Percentiles rank a stretch among this genome's conserved stretches.
phyloP scores from a whole-genome alignment of 176 grass and related monocot genomes.

The Paspalum vaginatum region DNA sequence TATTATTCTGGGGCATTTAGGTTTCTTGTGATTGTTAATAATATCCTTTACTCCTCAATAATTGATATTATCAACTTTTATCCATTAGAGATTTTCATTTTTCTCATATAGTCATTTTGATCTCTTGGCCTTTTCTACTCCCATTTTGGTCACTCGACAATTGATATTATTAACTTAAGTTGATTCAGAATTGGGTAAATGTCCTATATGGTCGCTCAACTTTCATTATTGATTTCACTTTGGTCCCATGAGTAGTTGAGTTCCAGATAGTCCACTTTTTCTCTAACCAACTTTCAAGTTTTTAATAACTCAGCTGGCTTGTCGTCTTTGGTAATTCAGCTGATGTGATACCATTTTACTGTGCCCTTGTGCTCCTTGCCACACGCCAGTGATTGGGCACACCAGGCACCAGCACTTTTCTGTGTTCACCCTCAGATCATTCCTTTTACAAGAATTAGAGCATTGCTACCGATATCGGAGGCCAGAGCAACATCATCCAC shows the following conservation, averaged over 20 bases:
- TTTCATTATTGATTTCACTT: background rate
- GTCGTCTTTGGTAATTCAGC: background rate
- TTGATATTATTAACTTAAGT: background rate
- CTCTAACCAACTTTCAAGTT: background rate
- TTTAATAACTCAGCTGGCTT: too few relatives aligned
- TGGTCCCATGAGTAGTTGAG: background rate
- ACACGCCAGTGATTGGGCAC: too few relatives aligned
- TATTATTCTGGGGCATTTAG: background rate
- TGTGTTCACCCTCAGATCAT: background rate
- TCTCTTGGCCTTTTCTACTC: background rate
- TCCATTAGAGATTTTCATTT: too few relatives aligned
- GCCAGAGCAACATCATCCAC: background rate
- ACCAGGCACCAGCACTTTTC: background rate
- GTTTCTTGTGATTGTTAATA: background rate
- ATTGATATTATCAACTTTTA: background rate
- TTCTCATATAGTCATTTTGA: background rate
- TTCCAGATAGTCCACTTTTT: background rate
- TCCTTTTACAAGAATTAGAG: background rate
- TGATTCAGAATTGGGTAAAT: background rate
- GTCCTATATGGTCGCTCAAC: background rate
- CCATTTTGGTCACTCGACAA: background rate
- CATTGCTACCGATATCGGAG: background rate
- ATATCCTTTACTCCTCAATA: background rate
- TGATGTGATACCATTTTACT: background rate
- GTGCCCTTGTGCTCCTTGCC: background rate